A percentile compares a stretch with the other conserved stretches of the same genome.
phyloP scores from a whole-genome alignment of 2,329 filamentous ascomycete genomes.

The Aspergillus flavus region DNA sequence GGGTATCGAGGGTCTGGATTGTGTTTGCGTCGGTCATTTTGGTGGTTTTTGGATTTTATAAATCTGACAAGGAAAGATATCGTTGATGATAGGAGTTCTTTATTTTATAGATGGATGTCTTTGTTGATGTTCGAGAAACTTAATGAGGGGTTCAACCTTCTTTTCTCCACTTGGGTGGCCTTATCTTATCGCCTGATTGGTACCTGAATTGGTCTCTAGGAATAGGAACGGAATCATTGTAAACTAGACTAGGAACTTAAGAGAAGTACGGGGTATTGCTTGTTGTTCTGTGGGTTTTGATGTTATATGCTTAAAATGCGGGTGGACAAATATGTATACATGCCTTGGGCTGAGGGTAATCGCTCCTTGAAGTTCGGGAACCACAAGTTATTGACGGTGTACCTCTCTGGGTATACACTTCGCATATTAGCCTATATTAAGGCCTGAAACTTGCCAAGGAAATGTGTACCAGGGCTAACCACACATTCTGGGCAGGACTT shows the following conservation, averaged over 20 bases:
- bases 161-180: not conserved
- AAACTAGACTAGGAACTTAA: not conserved
- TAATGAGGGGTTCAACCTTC: not conserved
- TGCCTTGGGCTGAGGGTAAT: not conserved
- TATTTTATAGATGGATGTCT: not conserved
- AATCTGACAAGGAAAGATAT: not conserved
- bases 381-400: too few relatives aligned
- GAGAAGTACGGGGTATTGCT: not conserved
- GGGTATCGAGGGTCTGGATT: constrained; percentile 21
- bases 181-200: not conserved
- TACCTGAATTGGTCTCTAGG: not conserved
- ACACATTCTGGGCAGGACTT: too few relatives aligned
- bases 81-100: not conserved
- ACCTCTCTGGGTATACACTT: too few relatives aligned
- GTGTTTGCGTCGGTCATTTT: constrained; percentile 22
- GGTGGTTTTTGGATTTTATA: not conserved
- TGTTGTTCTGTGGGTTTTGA: not conserved
- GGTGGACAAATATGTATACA: not conserved
- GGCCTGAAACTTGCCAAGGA: not conserved
- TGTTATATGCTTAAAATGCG: not conserved
- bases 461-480: too few relatives aligned
- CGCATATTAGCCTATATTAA: too few relatives aligned
- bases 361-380: not conserved
- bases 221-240: not conserved
- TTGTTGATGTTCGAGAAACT: not conserved